Base-by-base conservation (phyloP, 345 rosid genomes). In the Heritiera fomes region DNA sequence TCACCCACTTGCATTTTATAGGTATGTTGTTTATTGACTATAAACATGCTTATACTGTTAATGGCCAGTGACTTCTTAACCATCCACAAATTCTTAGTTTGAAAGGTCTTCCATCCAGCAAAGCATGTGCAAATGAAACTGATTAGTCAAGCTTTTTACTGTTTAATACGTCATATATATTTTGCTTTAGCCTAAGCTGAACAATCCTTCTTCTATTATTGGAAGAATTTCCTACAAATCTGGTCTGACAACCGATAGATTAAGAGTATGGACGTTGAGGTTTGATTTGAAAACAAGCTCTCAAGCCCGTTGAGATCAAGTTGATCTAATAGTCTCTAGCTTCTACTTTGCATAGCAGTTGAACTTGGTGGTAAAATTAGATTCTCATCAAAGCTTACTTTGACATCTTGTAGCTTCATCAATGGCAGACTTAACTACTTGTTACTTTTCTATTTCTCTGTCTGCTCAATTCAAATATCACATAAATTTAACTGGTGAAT, bases 121-220 rank as follows among this genome's bases (percentile, higher is more conserved):
- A 34, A 46, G 59, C 72, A 76, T 52, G 17, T 47, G 28, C 59
- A 34, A 64, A 65, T 18, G 53, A 76, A 34, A 32, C 49, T 65
- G 34, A 76, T 76, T 65, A 65, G 79, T 76, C 72, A 64, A 64
- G 38, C 40, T 65, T 76, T 50, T n/a, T 65, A 76, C 72, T 34
- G 72, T 64, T 49, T 49, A 49, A 50, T 50, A 64, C 38, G 32
- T 47, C 55, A 45, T 34, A 5, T 47, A 46, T 75, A 58, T 18
- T 17, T 32, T 2, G 18, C 23, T 50, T 15, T 71, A 71, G 11
- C 17, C 17, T 53, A 72, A 52, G 32, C 47, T 53, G 46, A 34
- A 32, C 17, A 72, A 38, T 18, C 47, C 62, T 10, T 18, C 43
- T 52, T 20, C 17, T 38, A 18, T 76, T 62, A 61, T 61, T 63